phyloP scores from a whole-genome alignment of 352 stramenopile genomes.

The Aphanomyces cochlioides region DNA sequence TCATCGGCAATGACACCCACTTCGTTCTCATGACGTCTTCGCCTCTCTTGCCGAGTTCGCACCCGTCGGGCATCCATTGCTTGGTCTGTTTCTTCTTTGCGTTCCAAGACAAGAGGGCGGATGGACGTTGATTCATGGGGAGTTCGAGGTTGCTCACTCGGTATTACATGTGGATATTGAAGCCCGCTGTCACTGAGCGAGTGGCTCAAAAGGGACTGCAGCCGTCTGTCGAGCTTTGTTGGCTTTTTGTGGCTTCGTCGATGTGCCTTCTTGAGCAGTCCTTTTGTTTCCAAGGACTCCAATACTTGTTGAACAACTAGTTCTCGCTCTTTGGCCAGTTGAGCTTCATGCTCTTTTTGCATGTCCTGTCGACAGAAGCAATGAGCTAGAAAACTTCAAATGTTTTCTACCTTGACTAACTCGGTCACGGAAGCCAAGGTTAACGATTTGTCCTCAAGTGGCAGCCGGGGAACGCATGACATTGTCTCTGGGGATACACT shows the following conservation, averaged over 20 bases:
- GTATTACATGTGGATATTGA: constrained; percentile 52
- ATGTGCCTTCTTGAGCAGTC: neutral
- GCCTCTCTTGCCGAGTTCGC: neutral
- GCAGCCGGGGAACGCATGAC: neutral
- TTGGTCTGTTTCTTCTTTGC: constrained; percentile 4
- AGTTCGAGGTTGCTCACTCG: neutral
- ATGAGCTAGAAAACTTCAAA: neutral
- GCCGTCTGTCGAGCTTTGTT: constrained; percentile 44
- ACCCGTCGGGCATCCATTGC: constrained; percentile 3
- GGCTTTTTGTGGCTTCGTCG: constrained; percentile 18
- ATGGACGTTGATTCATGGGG: neutral
- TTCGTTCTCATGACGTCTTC: constrained; percentile 9
- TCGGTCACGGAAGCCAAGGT: constrained; percentile 22
- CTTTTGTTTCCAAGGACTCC: constrained; percentile 42
- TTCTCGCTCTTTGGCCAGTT: constrained; percentile 52
- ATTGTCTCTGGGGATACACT: neutral
- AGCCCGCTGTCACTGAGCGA: constrained; percentile 61
- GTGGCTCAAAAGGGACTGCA: constrained; percentile 50
- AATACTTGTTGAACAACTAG: constrained; percentile 63
- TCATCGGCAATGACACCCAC: neutral
- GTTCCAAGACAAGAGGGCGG: constrained; percentile 21
- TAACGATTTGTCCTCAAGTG: constrained; percentile 3
- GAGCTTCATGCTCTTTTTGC: constrained; percentile 43
- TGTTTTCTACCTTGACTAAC: constrained; percentile 8
- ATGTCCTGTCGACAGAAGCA: constrained; percentile 30